Evolutionary conservation across 139 green algal genomes (phyloP), one percentile per base, ranked within the genome.

Genomic region (Ettlia oleoabundans): DNA sequence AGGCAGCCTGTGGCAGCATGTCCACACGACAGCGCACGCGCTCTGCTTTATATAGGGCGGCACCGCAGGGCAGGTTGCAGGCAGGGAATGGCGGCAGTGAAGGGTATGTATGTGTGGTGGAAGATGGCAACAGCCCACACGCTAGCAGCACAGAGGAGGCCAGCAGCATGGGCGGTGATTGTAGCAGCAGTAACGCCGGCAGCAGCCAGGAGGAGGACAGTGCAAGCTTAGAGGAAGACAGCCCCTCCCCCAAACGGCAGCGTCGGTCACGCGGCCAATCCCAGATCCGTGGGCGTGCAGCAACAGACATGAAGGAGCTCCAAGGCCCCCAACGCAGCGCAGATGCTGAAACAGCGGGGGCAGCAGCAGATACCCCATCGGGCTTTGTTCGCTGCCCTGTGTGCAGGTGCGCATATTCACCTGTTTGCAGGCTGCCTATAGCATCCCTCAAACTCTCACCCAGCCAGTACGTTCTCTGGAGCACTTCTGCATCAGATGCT

Each of bases 341-440:
- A 81, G 74, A 58, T 35, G 69, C 69, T 4, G n/a, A 28, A n/a
- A 61, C n/a, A 3, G n/a, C 15, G 19, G 77, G 3, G 33, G 47
- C 61, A 67, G 43, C 35, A 6, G 33, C 40, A n/a, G 73, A 68
- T 35, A 52, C 26, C 10, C 61, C 41, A 1, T 41, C 76, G 2
- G 77, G 77, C 13, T 89, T 89, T 77, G 80, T 89, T 35, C 38
- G 33, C 13, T 89, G 85, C 63, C 85, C 85, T 19, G 82, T 89
- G 40, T 89, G 83, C 74, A 62, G 38, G 68, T 19, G n/a, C 5
- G 9, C 3, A 24, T 40, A 33, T 43, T 43, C 32, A 19, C n/a
- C 63, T 22, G n/a, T n/a, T 1, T 41, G 32, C 19, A 26, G 32
- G 30, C n/a, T 22, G 30, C 15, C 30, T 1, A 26, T 40, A 7